These are phyloP conservation scores for Wickerhamomyces alni DNA, from an alignment of 805 yeast genomes.

Conservation along the genomic window DNA sequence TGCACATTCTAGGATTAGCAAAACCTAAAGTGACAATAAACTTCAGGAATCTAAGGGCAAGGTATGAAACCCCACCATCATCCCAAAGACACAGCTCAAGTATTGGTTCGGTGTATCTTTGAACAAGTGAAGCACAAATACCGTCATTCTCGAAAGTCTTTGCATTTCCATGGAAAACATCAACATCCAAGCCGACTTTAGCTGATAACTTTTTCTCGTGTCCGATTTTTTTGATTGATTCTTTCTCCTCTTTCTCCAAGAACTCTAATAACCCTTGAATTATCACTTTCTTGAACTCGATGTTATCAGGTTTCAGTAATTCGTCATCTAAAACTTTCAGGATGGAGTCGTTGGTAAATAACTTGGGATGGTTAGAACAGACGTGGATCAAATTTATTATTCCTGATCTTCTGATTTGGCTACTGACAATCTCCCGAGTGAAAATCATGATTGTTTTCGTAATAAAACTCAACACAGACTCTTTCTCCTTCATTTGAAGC, in stretches of 20 bases:
- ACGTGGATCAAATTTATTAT: conserved; percentile 51
- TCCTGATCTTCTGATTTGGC: conserved; percentile 42
- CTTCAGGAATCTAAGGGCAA: conserved; percentile 50
- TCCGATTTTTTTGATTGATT: conserved; percentile 35
- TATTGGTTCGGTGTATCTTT: conserved; percentile 48
- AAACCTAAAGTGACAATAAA: conserved; percentile 58
- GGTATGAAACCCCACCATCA: conserved; percentile 39
- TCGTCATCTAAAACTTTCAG: conserved; percentile 46
- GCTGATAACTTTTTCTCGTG: conserved; percentile 30
- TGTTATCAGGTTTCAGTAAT: conserved; percentile 29
- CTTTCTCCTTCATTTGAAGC: conserved; percentile 41
- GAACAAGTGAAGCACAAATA: conserved; percentile 66
- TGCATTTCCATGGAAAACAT: conserved; percentile 50
- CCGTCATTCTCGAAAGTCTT: conserved; percentile 53
- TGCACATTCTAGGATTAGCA: conserved; percentile 67
- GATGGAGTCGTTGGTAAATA: conserved; percentile 56
- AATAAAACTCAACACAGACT: conserved; percentile 51
- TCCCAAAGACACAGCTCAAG: conserved; percentile 43
- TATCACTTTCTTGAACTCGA: conserved; percentile 43
- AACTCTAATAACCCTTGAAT: conserved; percentile 54
- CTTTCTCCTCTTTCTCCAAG: conserved; percentile 48
- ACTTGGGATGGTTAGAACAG: conserved; percentile 56
- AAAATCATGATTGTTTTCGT: conserved; percentile 54
- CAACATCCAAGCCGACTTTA: conserved; percentile 29
- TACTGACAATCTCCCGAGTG: conserved; percentile 30